These are phyloP conservation scores for Knoxdaviesia capensis DNA, from an alignment of 2,329 filamentous ascomycete species.

Conservation along the genomic window DNA sequence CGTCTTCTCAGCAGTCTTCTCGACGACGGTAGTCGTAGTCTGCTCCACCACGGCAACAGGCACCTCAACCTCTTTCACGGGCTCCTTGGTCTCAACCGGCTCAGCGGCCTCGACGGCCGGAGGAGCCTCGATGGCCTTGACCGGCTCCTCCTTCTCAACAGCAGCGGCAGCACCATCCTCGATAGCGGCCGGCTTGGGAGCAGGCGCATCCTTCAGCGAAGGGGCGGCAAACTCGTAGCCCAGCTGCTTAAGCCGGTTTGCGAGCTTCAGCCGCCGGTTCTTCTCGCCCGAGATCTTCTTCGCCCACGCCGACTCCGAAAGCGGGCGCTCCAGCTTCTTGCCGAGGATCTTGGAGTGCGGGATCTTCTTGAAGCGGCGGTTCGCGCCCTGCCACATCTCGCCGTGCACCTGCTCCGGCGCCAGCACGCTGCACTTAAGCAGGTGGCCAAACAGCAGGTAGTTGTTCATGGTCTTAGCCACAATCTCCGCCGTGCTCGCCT, in stretches of 20 bases:
- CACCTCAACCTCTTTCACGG: conserved; percentile 11
- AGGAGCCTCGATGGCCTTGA: conserved; percentile 17
- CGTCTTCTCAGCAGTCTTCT: conserved; percentile 10
- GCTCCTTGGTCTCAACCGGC: conserved; percentile 2
- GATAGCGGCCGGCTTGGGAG: conserved; percentile 16
- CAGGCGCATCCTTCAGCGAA: conserved; percentile 36
- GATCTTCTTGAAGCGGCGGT: conserved; percentile 71
- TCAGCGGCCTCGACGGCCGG: conserved; percentile 15
- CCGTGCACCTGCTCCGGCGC: conserved; percentile 59
- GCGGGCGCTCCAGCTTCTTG: conserved; percentile 50
- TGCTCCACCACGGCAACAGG: conserved; percentile 5
- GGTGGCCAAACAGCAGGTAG: conserved; percentile 87
- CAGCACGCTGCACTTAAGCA: conserved; percentile 71
- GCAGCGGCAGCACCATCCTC: conserved; percentile 10
- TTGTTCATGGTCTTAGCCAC: conserved; percentile 94
- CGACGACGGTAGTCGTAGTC: background rate
- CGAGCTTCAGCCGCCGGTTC: conserved; percentile 45
- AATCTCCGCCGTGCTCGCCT: conserved; percentile 62
- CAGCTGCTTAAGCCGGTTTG: conserved; percentile 54
- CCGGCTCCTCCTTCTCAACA: conserved; percentile 10
- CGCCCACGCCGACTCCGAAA: conserved; percentile 58
- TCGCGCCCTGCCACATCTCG: conserved; percentile 75
- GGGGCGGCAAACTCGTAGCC: conserved; percentile 73
- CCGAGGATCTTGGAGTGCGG: conserved; percentile 79
- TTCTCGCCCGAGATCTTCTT: conserved; percentile 56